phyloP scores from a whole-genome alignment of 192 early-diverging fungal genomes.

The Coemansia sp. region DNA sequence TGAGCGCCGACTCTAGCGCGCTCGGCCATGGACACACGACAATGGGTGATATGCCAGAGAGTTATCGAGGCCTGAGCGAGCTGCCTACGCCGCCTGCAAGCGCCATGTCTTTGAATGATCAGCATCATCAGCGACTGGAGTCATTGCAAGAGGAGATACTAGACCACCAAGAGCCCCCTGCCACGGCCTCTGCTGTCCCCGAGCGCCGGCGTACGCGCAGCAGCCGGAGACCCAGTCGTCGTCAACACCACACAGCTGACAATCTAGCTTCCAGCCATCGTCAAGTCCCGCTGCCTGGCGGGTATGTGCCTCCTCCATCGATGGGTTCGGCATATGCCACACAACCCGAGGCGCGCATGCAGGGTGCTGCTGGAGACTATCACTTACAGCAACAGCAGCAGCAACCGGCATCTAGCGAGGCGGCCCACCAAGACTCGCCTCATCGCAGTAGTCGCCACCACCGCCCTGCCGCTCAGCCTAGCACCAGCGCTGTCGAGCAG shows the following conservation, averaged over 20 bases:
- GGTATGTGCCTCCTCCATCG: not conserved
- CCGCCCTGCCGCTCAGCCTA: constrained; percentile 8
- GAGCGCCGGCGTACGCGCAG: constrained; percentile 10
- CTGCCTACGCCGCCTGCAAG: constrained; percentile 3
- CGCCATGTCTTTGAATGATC: not conserved
- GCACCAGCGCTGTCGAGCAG: constrained; percentile 1
- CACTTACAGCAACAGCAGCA: constrained; percentile 4
- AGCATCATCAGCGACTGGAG: not conserved
- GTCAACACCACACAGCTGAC: not conserved
- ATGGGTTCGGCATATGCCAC: not conserved
- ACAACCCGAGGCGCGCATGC: not conserved
- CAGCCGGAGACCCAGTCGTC: constrained; percentile 2
- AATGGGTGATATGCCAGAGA: not conserved
- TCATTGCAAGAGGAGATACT: not conserved
- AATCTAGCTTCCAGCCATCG: not conserved
- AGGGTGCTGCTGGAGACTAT: not conserved
- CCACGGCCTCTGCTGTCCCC: not conserved
- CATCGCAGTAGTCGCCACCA: constrained; percentile 7
- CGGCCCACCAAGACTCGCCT: not conserved
- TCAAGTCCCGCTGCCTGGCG: not conserved
- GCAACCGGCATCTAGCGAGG: not conserved
- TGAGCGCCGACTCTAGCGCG: not conserved
- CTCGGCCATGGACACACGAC: not conserved
- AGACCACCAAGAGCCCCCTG: not conserved
- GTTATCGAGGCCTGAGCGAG: not conserved